Percentiles rank a stretch among this genome's conserved stretches.
Evolutionary conservation across 176 grass and related monocot species (phyloP).

Genomic region (Olyra latifolia): DNA sequence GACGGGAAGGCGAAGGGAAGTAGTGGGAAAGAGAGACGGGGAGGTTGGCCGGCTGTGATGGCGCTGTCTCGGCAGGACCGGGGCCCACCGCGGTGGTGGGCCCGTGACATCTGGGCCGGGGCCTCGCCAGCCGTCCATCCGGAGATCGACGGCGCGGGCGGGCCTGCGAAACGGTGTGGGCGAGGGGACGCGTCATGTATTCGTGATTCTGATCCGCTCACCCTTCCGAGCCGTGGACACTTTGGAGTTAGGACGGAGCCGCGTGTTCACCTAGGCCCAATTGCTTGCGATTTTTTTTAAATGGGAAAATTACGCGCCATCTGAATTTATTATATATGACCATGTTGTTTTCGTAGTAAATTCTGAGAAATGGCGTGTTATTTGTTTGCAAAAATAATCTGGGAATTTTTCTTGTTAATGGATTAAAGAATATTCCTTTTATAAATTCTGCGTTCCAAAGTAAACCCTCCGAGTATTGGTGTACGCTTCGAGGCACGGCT

Average conservation of each 20-base stretch:
- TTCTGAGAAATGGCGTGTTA: not conserved
- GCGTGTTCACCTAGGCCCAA: not conserved
- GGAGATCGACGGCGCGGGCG: not conserved
- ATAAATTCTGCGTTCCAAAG: not conserved
- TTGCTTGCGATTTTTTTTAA: not conserved
- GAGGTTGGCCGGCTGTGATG: conserved; percentile 37
- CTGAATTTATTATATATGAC: not conserved
- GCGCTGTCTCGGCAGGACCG: conserved; percentile 35
- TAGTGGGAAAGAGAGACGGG: conserved; percentile 14
- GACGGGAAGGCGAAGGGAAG: conserved; percentile 11
- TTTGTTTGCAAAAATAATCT: not conserved
- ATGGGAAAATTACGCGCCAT: not conserved
- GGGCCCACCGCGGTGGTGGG: not conserved
- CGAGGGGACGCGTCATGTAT: not conserved
- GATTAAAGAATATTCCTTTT: not conserved
- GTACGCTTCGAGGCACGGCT: not conserved
- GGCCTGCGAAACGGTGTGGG: not conserved
- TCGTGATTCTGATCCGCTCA: not conserved
- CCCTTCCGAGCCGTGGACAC: not conserved
- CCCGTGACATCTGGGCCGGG: not conserved
- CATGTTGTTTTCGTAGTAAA: not conserved
- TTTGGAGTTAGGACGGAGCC: not conserved
- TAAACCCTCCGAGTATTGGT: too few species aligned
- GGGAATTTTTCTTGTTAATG: not conserved
- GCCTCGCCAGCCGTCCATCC: not conserved